Base-by-base conservation (phyloP, 2,329 filamentous ascomycete species). In the Pseudofabraea citricarpa region DNA sequence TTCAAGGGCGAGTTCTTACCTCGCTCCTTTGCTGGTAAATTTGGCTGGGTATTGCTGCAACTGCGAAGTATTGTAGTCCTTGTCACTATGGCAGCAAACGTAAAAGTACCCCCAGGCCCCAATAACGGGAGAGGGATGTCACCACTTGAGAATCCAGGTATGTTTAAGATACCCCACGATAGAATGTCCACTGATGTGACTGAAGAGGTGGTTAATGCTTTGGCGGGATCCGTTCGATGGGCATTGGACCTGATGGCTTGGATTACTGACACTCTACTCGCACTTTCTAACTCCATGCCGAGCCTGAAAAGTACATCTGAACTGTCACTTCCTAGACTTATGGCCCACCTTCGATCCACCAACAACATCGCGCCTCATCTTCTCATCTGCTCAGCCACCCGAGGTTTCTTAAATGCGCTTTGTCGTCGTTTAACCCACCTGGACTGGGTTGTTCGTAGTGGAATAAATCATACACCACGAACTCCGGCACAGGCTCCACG, bases 191-290 rank as follows among this genome's bases (percentile, higher is more conserved):
- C 13, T 50, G 31, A 45, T n/a, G 19, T 19, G 39, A 21, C 18
- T 13, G 8, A 44, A 81, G 87, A 91, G 58, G 79, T 88, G 10
- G 77, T 91, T 2, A 78, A 82, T 31, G 78, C 83, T 35, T 69
- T 94, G 9, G 76, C 83, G 5, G 87, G 87, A 18, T 85, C 89
- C 43, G 79, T 85, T 4, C 83, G 78, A 57, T 96, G 90, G 90
- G 79, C 79, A 1, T 71, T 90, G 26, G 84, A 91, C 47, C 70
- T 94, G 12, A 63, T 84, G 36, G 70, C 74, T 2, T 84, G 79
- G 77, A 60, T 83, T 9, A 68, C 70, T n/a, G 77, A 83, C 53
- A 70, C 70, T 15, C 64, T 84, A 2, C 78, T 82, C 48, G 64
- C 70, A 31, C 69, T 83, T 9, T 67, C 74, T 39, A 70, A 73